Evolutionary conservation across 1,284 basidiomycete species (phyloP).

Genomic region (Leccinum griseonigrum): DNA sequence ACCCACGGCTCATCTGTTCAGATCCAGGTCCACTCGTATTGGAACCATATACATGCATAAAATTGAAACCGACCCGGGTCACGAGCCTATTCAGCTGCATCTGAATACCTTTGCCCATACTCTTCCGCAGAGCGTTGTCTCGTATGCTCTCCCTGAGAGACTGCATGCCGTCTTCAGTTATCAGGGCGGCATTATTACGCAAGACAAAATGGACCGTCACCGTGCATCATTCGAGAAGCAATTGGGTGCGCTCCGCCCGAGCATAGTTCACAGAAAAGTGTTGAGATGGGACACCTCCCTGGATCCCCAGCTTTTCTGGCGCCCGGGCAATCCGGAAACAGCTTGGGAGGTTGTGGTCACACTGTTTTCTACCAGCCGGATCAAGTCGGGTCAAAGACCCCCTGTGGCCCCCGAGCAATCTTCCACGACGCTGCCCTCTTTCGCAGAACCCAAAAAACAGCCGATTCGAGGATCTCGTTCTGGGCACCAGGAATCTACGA

Average conservation of each 20-base stretch:
- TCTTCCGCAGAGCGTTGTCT: conserved; percentile 6
- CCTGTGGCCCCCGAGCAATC: not conserved
- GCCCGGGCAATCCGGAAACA: not conserved
- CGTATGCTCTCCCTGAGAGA: not conserved
- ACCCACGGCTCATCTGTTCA: not conserved
- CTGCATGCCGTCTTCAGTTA: conserved; percentile 15
- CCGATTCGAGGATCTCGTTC: not conserved
- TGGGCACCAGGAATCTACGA: not conserved
- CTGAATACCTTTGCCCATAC: conserved; percentile 9
- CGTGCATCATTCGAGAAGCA: not conserved
- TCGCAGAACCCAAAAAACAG: not conserved
- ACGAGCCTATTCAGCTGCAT: conserved; percentile 7
- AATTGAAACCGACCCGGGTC: not conserved
- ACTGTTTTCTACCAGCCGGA: conserved; percentile 7
- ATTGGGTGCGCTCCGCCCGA: not conserved
- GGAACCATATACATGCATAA: conserved; percentile 22
- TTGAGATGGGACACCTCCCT: conserved; percentile 5
- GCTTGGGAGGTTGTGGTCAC: conserved; percentile 17
- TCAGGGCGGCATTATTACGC: accelerated
- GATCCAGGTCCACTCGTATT: conserved; percentile 10
- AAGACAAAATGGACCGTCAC: not conserved
- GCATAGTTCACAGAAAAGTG: too few species aligned
- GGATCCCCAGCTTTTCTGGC: conserved; percentile 3
- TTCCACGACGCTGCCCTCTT: not conserved
- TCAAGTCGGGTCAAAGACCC: not conserved